Percentiles rank a stretch among this genome's conserved stretches.
Evolutionary conservation across 176 grass and related monocot species (phyloP).

Genomic region (Microstegium vimineum): DNA sequence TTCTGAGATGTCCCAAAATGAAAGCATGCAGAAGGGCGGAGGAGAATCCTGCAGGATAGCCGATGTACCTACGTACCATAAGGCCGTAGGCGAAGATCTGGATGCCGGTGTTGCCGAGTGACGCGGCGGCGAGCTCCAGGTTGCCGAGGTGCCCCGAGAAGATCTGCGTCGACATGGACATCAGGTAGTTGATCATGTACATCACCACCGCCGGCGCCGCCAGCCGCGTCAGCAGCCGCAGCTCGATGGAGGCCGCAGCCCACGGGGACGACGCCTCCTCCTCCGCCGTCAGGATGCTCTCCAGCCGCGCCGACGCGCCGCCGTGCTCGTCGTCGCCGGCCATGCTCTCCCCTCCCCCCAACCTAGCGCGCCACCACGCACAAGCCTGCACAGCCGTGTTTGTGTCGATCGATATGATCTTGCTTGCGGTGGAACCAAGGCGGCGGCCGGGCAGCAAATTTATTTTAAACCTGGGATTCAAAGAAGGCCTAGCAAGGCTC

Average conservation of each 20-base stretch:
- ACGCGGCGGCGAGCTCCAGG: conserved; percentile 70
- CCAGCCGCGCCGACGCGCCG: conserved; percentile 21
- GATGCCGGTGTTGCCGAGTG: conserved; percentile 69
- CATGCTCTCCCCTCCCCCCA: neutral
- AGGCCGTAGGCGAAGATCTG: conserved; percentile 81
- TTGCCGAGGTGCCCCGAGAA: conserved; percentile 68
- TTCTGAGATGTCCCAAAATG: no score
- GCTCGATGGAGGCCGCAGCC: conserved; percentile 21
- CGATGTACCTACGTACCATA: no score
- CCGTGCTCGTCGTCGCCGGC: neutral
- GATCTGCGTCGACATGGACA: conserved; percentile 70
- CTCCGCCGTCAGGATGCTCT: conserved; percentile 42
- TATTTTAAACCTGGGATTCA: no score
- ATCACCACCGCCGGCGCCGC: conserved; percentile 52
- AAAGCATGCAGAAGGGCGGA: no score
- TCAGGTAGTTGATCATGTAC: conserved; percentile 68
- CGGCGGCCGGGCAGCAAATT: no score
- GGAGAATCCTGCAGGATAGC: no score
- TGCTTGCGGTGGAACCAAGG: no score
- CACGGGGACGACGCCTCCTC: neutral
- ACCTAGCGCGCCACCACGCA: no score
- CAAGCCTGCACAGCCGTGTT: no score
- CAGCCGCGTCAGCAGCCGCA: conserved; percentile 13
- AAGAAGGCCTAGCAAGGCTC: no score
- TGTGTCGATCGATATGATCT: no score